phyloP scores from a whole-genome alignment of 2,329 filamentous ascomycete species.

The Aspergillus sp. region DNA sequence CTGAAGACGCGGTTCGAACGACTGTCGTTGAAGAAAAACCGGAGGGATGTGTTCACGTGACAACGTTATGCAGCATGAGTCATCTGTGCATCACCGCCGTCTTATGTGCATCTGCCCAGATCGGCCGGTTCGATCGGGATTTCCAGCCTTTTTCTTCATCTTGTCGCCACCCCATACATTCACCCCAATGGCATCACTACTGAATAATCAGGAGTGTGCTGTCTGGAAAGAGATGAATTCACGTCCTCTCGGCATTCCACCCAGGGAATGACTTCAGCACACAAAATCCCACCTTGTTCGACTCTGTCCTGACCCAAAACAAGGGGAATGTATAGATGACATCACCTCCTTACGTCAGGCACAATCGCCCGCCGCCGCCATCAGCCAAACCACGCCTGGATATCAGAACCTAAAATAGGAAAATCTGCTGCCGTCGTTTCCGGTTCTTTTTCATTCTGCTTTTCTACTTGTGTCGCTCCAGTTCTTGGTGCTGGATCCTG shows the following conservation, averaged over 20 bases:
- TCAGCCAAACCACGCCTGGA: neutral
- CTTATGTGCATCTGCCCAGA: neutral
- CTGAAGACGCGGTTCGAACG: constrained; percentile 31
- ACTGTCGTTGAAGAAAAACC: constrained; percentile 18
- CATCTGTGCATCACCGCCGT: neutral
- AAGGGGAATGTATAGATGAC: constrained; percentile 16
- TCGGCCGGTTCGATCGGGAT: constrained; percentile 5
- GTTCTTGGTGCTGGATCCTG: too few species aligned
- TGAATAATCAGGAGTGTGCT: too few species aligned
- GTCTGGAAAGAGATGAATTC: too few species aligned
- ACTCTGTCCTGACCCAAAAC: neutral
- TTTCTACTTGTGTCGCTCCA: too few species aligned
- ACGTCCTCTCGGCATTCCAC: neutral
- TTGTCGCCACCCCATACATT: neutral
- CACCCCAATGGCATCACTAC: too few species aligned
- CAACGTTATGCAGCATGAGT: too few species aligned
- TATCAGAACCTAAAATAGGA: neutral
- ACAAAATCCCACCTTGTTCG: neutral
- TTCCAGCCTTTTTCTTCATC: neutral
- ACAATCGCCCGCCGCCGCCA: constrained; percentile 6
- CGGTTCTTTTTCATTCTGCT: neutral
- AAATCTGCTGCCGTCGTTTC: neutral
- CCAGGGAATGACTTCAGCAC: neutral
- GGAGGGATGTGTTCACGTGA: neutral
- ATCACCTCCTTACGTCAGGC: constrained; percentile 29